Evolutionary conservation across 2,329 filamentous ascomycete genomes (phyloP).

Genomic region (Pseudocercospora cruenta): DNA sequence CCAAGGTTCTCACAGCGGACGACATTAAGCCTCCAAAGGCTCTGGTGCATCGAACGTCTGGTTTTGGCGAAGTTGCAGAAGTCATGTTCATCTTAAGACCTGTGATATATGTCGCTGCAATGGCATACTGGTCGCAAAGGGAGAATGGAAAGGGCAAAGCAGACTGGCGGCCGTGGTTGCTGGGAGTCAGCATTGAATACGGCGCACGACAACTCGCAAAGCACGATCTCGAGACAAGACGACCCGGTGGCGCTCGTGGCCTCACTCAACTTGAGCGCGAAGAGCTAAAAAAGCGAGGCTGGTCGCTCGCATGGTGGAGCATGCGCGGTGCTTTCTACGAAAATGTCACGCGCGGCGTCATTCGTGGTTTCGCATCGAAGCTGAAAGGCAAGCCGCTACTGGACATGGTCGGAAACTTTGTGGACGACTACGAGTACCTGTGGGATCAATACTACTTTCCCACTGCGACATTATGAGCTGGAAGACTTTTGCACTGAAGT

Average conservation of each 20-base stretch:
- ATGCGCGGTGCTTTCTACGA: conserved; percentile 98
- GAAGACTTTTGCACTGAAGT: neutral
- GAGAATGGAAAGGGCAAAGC: conserved; percentile 72
- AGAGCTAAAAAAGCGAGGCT: conserved; percentile 83
- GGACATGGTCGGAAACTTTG: conserved; percentile 77
- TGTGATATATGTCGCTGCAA: conserved; percentile 79
- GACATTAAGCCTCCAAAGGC: conserved; percentile 92
- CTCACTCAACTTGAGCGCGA: conserved; percentile 85
- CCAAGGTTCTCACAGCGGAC: conserved; percentile 89
- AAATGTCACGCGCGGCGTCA: conserved; percentile 72
- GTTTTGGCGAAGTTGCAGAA: conserved; percentile 83
- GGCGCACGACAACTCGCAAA: conserved; percentile 83
- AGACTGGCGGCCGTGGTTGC: conserved; percentile 89
- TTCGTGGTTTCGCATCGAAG: conserved; percentile 71
- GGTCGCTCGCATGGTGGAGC: conserved; percentile 91
- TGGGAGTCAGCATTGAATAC: conserved; percentile 83
- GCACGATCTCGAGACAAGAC: conserved; percentile 63
- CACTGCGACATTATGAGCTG: conserved; percentile 58
- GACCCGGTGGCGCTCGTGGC: conserved; percentile 72
- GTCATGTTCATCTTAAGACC: conserved; percentile 89
- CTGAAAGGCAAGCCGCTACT: conserved; percentile 75
- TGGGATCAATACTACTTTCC: conserved; percentile 98
- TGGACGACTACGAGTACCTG: conserved; percentile 96
- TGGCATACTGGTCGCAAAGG: conserved; percentile 64
- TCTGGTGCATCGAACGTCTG: conserved; percentile 73